Conservation (phyloP, 1,139 yeast species). For the Yamadazyma oceani region DNA sequence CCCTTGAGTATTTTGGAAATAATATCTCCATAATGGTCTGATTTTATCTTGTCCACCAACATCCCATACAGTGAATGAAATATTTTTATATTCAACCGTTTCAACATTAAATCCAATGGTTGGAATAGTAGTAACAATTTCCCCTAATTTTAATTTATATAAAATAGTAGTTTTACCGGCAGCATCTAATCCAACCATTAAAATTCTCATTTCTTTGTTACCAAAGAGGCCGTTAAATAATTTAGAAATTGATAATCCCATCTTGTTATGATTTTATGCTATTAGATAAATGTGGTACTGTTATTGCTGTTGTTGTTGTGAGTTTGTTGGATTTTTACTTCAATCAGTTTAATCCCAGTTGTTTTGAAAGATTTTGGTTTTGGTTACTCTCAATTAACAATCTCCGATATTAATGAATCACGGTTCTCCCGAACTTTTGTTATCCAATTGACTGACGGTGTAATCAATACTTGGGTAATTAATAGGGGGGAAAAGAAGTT, state of each 20-base stretch:
- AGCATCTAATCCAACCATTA: slow-evolving; percentile 46
- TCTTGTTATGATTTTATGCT: slow-evolving; percentile 9
- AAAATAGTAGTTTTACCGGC: slow-evolving; percentile 46
- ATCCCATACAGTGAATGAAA: slow-evolving; percentile 45
- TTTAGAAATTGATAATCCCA: slow-evolving; percentile 41
- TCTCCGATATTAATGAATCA: too few relatives aligned
- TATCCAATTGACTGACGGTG: too few relatives aligned
- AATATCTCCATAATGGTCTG: slow-evolving; percentile 46
- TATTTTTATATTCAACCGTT: slow-evolving; percentile 44
- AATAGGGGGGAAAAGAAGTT: slow-evolving; percentile 6
- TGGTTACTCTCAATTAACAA: too few relatives aligned
- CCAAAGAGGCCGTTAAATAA: slow-evolving; percentile 39
- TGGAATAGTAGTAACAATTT: slow-evolving; percentile 43
- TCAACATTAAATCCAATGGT: slow-evolving; percentile 45
- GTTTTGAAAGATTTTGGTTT: too few relatives aligned
- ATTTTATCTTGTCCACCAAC: slow-evolving; percentile 48
- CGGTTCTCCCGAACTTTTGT: too few relatives aligned
- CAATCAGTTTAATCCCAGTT: slow-evolving; percentile 2
- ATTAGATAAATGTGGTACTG: too few relatives aligned
- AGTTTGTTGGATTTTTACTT: slow-evolving; percentile 1
- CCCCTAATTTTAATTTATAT: slow-evolving; percentile 43
- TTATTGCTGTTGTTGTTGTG: neutral
- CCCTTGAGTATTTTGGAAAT: slow-evolving; percentile 45
- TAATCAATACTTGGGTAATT: too few relatives aligned
- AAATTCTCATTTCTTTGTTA: slow-evolving; percentile 44